phyloP scores from a whole-genome alignment of 805 yeast species.

The Spathaspora boniae region DNA sequence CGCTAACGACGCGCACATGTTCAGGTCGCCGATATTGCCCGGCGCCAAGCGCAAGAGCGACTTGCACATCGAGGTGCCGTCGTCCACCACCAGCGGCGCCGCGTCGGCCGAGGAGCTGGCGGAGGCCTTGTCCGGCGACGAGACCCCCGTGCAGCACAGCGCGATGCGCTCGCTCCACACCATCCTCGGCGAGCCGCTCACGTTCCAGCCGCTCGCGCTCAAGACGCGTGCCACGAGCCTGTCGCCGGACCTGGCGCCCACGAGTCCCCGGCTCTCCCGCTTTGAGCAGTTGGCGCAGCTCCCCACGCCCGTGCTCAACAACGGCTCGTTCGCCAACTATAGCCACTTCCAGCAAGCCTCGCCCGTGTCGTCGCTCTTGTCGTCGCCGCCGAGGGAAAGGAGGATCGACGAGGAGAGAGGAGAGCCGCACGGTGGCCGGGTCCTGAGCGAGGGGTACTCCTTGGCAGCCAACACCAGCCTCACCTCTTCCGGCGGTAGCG shows the following conservation, averaged over 20 bases:
- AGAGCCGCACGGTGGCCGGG: too few relatives aligned
- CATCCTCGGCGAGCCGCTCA: slow-evolving; percentile 6
- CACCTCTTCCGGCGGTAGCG: slow-evolving; percentile 1
- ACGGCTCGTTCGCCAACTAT: slow-evolving; percentile 17
- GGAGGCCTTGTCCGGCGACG: too few relatives aligned
- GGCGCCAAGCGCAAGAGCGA: too few relatives aligned
- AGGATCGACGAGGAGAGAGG: too few relatives aligned
- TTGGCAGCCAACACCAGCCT: not conserved
- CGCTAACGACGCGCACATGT: too few relatives aligned
- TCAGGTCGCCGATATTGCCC: too few relatives aligned
- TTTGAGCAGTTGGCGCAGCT: slow-evolving; percentile 38
- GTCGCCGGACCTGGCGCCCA: not conserved
- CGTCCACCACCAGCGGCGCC: too few relatives aligned
- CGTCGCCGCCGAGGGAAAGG: slow-evolving; percentile 6
- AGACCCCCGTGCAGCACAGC: slow-evolving; percentile 3
- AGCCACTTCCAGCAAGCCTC: slow-evolving; percentile 6
- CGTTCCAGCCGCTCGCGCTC: not conserved
- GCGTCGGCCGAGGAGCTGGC: too few relatives aligned
- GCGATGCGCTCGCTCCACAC: slow-evolving; percentile 1
- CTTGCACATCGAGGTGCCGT: too few relatives aligned
- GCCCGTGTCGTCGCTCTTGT: not conserved
- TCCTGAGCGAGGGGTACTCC: not conserved
- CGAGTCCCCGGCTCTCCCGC: slow-evolving; percentile 6
- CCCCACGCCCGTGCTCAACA: slow-evolving; percentile 43
- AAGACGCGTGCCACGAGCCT: too few relatives aligned